Base-by-base conservation (phyloP, 192 early-diverging fungal species). In the Podochytrium sp. region DNA sequence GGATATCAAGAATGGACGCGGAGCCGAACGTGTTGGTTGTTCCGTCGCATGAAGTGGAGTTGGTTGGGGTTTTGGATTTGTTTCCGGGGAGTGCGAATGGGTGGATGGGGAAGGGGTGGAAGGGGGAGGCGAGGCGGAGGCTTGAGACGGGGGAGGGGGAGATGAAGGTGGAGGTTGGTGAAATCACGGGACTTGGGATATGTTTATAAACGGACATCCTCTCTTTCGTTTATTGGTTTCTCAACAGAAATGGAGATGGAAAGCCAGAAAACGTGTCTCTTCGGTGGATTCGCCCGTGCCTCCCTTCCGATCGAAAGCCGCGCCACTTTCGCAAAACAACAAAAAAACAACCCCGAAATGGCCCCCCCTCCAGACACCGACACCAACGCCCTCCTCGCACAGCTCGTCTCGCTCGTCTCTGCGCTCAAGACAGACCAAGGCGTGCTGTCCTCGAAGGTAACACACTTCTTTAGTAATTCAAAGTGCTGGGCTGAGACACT, bases 21-120 rank as follows among this genome's bases (percentile, higher is more conserved):
- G n/a, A 47, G 39, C 41, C 41, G 6, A 47, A 65, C 27, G 63
- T 65, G 6, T 49, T 65, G 14, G 41, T 65, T 2, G 47, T 65
- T 65, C 41, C 63, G 29, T 38, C 63, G 2, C 63, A 65, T 65
- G 63, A 65, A 47, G 47, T 42, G 4, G 63, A 49, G 2, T 23
- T 65, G 3, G 63, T 47, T 5, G 1, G 23, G 23, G 43, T 49
- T 47, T 38, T 65, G 7, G 41, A 65, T 2, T 16, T 65, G 25
- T 47, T 27, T 47, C 63, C 63, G 5, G 27, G n/a, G 16, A 27
- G 7, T 65, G 63, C 63, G 4, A 65, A 65, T 29, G n/a, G 47
- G 6, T 65, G 63, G 63, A 30, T 34, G 0, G 25, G 18, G 63
- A 65, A 65, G 41, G 42, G 42, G 23, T 65, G 63, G 63, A 65